phyloP scores from a whole-genome alignment of 257 asterid species.

The Eucommia ulmoides region DNA sequence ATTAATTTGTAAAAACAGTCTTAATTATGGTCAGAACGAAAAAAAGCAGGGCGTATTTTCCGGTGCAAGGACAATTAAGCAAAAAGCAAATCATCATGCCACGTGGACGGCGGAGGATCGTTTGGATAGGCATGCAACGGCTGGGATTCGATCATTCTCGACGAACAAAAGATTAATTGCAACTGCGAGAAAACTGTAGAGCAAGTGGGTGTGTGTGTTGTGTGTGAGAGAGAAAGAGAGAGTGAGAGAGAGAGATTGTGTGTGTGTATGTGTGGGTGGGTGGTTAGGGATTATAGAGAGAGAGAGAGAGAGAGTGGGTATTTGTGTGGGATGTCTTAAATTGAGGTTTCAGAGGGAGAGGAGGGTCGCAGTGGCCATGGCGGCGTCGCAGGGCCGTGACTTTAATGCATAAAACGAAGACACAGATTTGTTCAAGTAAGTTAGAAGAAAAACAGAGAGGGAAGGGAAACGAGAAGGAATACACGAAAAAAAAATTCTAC shows the following conservation, averaged over 20 bases:
- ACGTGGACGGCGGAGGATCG: neutral
- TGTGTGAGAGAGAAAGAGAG: neutral
- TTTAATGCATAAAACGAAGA: conserved; percentile 1
- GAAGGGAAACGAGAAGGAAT: neutral
- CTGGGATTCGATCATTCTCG: neutral
- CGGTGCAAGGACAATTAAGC: neutral
- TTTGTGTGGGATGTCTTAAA: neutral
- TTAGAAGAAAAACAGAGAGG: neutral
- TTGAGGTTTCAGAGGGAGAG: neutral
- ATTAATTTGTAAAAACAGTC: no score
- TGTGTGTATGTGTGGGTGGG: neutral
- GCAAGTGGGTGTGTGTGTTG: neutral
- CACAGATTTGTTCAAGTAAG: neutral
- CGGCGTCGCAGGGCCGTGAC: conserved; percentile 3
- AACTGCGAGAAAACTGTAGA: neutral
- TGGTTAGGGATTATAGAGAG: no score
- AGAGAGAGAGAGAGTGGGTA: neutral
- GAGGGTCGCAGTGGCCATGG: neutral
- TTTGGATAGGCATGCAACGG: neutral
- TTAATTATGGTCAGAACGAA: no score
- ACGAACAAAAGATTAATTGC: neutral
- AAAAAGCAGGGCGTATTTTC: neutral
- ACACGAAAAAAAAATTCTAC: neutral
- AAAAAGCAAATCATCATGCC: neutral
- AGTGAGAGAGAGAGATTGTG: no score